phyloP scores from a whole-genome alignment of 2,329 filamentous ascomycete genomes.

The Sarocladiaceae sp. region DNA sequence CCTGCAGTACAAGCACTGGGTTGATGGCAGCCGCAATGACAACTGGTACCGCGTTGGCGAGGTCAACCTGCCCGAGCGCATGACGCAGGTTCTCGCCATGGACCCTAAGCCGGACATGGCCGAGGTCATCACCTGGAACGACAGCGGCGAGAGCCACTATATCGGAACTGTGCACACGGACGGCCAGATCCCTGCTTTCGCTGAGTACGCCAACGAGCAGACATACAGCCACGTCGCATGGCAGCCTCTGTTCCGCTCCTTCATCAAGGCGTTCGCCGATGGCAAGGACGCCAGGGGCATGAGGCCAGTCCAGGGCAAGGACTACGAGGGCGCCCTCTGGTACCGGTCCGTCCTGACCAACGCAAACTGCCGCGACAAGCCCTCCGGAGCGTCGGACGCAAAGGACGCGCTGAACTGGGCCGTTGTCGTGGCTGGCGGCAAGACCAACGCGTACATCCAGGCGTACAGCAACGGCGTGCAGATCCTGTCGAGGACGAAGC shows the following conservation, averaged over 20 bases:
- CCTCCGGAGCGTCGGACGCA: not conserved
- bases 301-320: conserved; percentile 6
- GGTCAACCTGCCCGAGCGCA: conserved; percentile 13
- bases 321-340: conserved; percentile 13
- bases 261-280: conserved; percentile 12
- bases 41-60: conserved; percentile 13
- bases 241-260: conserved; percentile 14
- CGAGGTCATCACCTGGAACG: conserved; percentile 14
- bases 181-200: conserved; percentile 8
- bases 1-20: conserved; percentile 13
- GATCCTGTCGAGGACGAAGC: conserved; percentile 7
- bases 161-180: conserved; percentile 14
- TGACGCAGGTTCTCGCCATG: conserved; percentile 11
- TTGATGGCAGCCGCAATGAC: conserved; percentile 5
- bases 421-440: not conserved
- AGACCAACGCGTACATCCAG: not conserved
- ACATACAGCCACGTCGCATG: conserved; percentile 12
- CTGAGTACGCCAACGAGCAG: conserved; percentile 11
- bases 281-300: conserved; percentile 11
- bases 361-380: not conserved
- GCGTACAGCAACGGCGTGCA: conserved; percentile 3
- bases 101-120: conserved; percentile 10
- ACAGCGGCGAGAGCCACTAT: conserved; percentile 17
- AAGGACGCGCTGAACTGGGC: conserved; percentile 6
- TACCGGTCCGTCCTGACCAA: conserved; percentile 9